These are phyloP conservation scores for Ceratocystiopsis sp. DNA, from an alignment of 2,329 filamentous ascomycete species.

Conservation along the genomic window DNA sequence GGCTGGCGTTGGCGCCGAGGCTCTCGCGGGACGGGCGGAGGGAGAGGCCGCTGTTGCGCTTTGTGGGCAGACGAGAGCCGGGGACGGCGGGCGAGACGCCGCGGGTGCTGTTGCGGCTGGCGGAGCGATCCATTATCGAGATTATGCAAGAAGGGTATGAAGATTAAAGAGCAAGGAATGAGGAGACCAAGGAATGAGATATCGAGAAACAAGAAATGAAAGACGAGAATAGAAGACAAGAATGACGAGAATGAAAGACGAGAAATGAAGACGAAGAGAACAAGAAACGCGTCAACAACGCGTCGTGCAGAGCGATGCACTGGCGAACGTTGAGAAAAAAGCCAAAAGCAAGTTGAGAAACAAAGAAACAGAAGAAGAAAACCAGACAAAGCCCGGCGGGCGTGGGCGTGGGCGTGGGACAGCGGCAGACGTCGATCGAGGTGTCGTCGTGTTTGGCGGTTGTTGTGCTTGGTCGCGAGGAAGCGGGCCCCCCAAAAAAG, in stretches of 20 bases:
- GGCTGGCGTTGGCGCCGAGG: not conserved
- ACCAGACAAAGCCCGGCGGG: not conserved
- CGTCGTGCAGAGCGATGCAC: not conserved
- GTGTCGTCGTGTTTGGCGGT: no score
- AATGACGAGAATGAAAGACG: not conserved
- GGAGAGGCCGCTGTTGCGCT: conserved; percentile 7
- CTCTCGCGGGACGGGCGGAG: conserved; percentile 4
- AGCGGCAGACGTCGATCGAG: not conserved
- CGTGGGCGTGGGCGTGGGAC: no score
- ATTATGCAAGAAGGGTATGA: no score
- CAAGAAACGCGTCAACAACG: not conserved
- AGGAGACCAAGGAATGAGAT: not conserved
- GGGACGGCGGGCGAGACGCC: not conserved
- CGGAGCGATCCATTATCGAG: no score
- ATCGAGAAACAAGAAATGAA: not conserved
- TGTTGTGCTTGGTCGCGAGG: no score
- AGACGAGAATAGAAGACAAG: not conserved
- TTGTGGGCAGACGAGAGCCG: conserved; percentile 5
- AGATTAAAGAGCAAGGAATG: not conserved
- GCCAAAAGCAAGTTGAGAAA: not conserved
- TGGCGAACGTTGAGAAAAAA: not conserved
- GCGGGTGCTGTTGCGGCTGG: not conserved
- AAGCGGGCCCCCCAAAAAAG: no score
- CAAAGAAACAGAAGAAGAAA: not conserved
- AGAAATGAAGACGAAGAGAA: not conserved